Evolutionary conservation across 495 filamentous ascomycete genomes (phyloP).

Genomic region (Pyrenula massariospora): DNA sequence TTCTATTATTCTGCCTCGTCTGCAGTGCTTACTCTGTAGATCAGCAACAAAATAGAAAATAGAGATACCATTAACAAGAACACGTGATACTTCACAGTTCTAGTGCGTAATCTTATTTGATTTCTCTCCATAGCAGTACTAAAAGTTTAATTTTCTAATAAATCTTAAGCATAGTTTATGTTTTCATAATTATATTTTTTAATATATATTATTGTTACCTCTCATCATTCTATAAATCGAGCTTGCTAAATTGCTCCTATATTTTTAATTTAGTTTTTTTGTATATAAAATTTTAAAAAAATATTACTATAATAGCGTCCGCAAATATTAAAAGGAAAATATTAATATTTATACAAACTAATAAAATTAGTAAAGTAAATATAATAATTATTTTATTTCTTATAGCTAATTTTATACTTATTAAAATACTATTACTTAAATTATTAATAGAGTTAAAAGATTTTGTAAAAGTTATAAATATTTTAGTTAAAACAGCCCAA

Average conservation of each 20-base stretch:
- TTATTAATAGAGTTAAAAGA: background rate
- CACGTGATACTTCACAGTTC: too few species aligned
- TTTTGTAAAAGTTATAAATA: background rate
- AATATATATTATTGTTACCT: too few species aligned
- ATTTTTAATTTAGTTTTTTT: background rate
- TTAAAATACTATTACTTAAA: background rate
- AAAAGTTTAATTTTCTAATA: too few species aligned
- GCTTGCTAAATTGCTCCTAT: background rate
- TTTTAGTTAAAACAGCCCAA: background rate
- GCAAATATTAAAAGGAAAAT: background rate
- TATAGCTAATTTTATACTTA: background rate
- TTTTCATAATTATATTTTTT: too few species aligned
- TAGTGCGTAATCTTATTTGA: too few species aligned
- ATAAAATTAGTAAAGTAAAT: background rate
- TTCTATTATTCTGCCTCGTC: too few species aligned
- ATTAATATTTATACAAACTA: background rate
- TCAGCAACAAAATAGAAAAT: too few species aligned
- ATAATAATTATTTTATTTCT: background rate
- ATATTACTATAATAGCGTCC: background rate
- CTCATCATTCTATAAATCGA: background rate
- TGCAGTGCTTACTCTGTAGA: too few species aligned
- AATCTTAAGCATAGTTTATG: too few species aligned
- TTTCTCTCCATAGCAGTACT: too few species aligned
- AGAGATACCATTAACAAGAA: too few species aligned
- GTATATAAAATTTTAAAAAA: background rate